A percentile compares a stretch with the other conserved stretches of the same genome.
These are phyloP conservation scores for Ceratocystis ficicola DNA, from an alignment of 2,329 filamentous ascomycete genomes.

Conservation along the genomic window DNA sequence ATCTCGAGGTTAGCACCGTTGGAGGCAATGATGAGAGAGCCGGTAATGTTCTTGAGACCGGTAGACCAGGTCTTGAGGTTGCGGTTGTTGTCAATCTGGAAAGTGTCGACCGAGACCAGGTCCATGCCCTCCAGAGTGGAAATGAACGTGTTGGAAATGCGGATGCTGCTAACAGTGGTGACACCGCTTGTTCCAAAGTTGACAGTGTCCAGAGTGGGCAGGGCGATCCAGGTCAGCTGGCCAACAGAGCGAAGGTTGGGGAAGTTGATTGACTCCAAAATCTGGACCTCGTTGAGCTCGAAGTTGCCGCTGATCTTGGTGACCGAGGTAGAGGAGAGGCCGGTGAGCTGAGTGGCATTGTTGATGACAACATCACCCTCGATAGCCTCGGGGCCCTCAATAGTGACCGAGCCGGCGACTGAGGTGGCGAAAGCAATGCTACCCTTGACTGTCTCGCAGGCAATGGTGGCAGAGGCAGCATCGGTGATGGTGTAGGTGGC, in stretches of 20 bases:
- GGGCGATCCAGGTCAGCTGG: conserved; percentile 57
- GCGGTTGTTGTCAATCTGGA: conserved; percentile 85
- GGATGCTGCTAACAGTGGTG: conserved; percentile 53
- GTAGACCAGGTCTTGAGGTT: conserved; percentile 65
- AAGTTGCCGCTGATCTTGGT: conserved; percentile 57
- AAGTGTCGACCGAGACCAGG: conserved; percentile 54
- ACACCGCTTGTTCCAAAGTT: conserved; percentile 45
- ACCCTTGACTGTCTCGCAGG: conserved; percentile 54
- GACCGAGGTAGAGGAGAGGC: conserved; percentile 50
- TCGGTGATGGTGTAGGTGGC: conserved; percentile 44
- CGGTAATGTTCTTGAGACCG: conserved; percentile 63
- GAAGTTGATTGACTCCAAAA: conserved; percentile 57
- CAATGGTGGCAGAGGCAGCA: conserved; percentile 48
- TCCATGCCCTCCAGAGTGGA: conserved; percentile 68
- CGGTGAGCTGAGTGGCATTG: conserved; percentile 46
- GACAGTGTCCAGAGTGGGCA: conserved; percentile 46
- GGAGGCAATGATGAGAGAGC: conserved; percentile 58
- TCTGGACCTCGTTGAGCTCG: conserved; percentile 53
- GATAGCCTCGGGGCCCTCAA: conserved; percentile 49
- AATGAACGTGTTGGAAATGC: conserved; percentile 78
- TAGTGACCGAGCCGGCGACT: conserved; percentile 41
- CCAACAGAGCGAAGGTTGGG: conserved; percentile 51
- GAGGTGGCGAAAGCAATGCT: conserved; percentile 35
- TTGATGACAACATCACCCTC: conserved; percentile 47
- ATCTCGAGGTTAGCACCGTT: conserved; percentile 65